Base-by-base conservation (phyloP, 2,329 filamentous ascomycete species). In the Graphilbum ipis-grandicollis region DNA sequence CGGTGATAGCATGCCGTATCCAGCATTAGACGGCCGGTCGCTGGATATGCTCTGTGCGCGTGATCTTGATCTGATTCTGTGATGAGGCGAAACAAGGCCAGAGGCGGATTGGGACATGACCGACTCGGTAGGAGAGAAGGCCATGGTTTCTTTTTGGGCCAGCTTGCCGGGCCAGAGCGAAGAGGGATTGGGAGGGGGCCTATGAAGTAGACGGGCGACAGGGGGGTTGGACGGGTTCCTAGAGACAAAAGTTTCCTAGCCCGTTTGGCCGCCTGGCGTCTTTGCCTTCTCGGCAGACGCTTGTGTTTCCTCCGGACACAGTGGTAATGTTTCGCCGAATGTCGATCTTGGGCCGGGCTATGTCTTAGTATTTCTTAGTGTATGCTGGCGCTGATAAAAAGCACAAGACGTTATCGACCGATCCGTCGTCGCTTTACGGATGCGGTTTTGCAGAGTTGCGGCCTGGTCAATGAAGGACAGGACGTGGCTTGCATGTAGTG, bases 1-100 rank as follows among this genome's bases (percentile, higher is more conserved):
- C 36, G 81, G 79, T 33, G 74, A 71, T 54, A 72, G 65, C 35
- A 79, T 58, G 48, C 67, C 67, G 50, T 64, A 61, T 49, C 67
- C 60, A 43, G 68, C 63, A 43, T 66, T 60, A 6, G 78, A 81
- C 19, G 75, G 71, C 41, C 71, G 62, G 54, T 83, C 79, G 60
- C 78, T 82, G 42, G 75, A 81, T 44, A 79, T 66, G 55, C 77
- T 82, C 45, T 68, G 68, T 13, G 66, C 64, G 47, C 69, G 60
- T 26, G 69, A 70, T 33, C 52, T 40, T 26, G 69, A 70, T 33
- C 52, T 40, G 35, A 47, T 44, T 39, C 44, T 50, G 31, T 46
- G 47, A 10, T 43, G 44, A 31, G 49, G 47, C 33, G 50, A 52
- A 35, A 37, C 41, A 25, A 49, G 40, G 39, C 46, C 45, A 38